phyloP scores from a whole-genome alignment of 2,329 filamentous ascomycete genomes.

The Fusarium tupiense region DNA sequence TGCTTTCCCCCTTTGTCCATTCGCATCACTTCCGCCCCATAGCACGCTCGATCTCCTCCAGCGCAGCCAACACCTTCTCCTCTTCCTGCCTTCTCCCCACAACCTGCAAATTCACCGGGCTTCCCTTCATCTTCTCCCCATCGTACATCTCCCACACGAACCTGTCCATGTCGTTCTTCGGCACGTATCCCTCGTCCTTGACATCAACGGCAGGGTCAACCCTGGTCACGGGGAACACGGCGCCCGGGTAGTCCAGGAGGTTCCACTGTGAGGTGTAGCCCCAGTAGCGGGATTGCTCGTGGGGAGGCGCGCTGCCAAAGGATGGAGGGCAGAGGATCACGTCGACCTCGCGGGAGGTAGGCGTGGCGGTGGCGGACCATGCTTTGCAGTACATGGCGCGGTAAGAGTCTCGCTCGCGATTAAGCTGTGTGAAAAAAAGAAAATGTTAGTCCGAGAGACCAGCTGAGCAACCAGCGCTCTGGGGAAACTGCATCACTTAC shows the following conservation, averaged over 20 bases:
- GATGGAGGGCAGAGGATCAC: constrained; percentile 70
- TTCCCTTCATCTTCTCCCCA: constrained; percentile 38
- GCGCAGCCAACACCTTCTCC: constrained; percentile 45
- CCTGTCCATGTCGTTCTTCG: constrained; percentile 43
- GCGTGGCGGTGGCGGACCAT: constrained; percentile 50
- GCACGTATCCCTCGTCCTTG: constrained; percentile 38
- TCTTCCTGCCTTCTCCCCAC: constrained; percentile 44
- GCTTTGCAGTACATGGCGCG: constrained; percentile 49
- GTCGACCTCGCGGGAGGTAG: constrained; percentile 56
- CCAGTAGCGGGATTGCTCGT: constrained; percentile 62
- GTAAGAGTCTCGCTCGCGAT: constrained; percentile 52
- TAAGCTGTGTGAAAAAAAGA: constrained; percentile 36
- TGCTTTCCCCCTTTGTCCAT: neutral
- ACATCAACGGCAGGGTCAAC: constrained; percentile 41
- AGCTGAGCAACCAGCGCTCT: fast-evolving
- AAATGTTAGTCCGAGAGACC: neutral
- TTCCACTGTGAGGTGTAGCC: constrained; percentile 76
- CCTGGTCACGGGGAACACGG: constrained; percentile 65
- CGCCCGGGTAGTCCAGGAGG: constrained; percentile 71
- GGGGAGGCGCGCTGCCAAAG: constrained; percentile 59
- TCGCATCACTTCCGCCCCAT: constrained; percentile 30
- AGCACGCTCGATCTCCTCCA: constrained; percentile 39
- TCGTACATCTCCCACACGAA: constrained; percentile 44
- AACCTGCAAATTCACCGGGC: constrained; percentile 43
- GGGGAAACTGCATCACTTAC: constrained; percentile 30